Conservation (phyloP, 176 grass and related monocot genomes). For the Paspalum vaginatum region DNA sequence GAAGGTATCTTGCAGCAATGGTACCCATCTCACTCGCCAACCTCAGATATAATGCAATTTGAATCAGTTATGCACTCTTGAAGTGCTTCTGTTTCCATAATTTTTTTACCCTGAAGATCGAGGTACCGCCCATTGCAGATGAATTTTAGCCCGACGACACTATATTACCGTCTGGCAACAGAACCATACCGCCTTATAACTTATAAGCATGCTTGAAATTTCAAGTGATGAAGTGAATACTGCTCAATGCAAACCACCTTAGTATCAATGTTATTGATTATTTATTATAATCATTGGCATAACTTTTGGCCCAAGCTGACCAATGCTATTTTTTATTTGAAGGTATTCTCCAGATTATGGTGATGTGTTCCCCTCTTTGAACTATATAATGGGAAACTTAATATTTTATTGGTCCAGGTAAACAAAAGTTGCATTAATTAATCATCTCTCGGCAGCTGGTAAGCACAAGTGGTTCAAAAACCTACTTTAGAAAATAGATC, state of each 20-base stretch:
- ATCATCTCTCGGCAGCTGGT: not conserved
- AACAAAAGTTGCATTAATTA: constrained; percentile 15
- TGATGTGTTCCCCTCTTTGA: constrained; percentile 91
- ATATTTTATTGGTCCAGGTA: constrained; percentile 80
- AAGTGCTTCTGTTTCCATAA: constrained; percentile 15
- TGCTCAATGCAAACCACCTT: too few species aligned
- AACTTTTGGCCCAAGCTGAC: constrained; percentile 1
- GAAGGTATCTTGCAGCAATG: constrained; percentile 52
- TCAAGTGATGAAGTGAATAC: too few species aligned
- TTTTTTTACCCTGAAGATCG: constrained; percentile 40
- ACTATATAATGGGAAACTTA: constrained; percentile 91
- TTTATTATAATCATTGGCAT: too few species aligned
- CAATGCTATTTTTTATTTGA: constrained; percentile 39
- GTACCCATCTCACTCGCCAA: constrained; percentile 45
- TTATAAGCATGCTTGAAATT: too few species aligned
- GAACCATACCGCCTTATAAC: too few species aligned
- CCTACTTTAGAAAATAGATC: too few species aligned
- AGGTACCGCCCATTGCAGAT: constrained; percentile 51
- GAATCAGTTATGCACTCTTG: constrained; percentile 36
- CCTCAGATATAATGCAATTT: constrained; percentile 32
- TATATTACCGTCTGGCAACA: too few species aligned
- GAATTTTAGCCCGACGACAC: too few species aligned
- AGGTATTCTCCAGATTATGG: constrained; percentile 97
- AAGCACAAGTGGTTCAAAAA: not conserved
- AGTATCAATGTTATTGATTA: too few species aligned